Evolutionary conservation across 495 filamentous ascomycete genomes (phyloP).

Genomic region (Penicillium maclennaniae): DNA sequence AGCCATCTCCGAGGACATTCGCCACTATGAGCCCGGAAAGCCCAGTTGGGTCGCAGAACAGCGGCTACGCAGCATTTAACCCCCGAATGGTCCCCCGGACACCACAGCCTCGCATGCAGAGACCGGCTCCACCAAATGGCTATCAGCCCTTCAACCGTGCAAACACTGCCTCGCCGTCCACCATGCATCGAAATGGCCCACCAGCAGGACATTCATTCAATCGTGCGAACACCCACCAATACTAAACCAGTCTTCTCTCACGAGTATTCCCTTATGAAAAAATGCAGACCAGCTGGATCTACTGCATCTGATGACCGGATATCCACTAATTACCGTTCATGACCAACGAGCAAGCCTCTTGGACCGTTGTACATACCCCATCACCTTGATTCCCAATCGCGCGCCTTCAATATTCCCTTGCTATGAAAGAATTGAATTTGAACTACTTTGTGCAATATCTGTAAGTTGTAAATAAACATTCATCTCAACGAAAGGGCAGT

Average conservation of each 20-base stretch:
- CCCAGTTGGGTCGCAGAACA: slow-evolving; percentile 2
- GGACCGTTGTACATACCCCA: slow-evolving; percentile 22
- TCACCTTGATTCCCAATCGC: background rate
- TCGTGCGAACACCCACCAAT: slow-evolving; percentile 25
- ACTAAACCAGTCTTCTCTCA: slow-evolving; percentile 2
- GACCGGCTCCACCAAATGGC: slow-evolving; percentile 6
- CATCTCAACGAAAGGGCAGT: too few relatives aligned
- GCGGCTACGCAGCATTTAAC: slow-evolving; percentile 21
- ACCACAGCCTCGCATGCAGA: slow-evolving; percentile 11
- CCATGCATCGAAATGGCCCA: slow-evolving; percentile 22
- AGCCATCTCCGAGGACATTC: slow-evolving; percentile 8
- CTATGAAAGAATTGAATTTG: background rate
- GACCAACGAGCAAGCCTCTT: slow-evolving; percentile 20
- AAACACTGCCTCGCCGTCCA: slow-evolving; percentile 20
- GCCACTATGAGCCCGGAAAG: slow-evolving; percentile 11
- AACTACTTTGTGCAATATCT: too few relatives aligned
- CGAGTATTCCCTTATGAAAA: slow-evolving; percentile 9
- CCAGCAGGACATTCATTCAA: slow-evolving; percentile 22
- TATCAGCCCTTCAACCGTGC: slow-evolving; percentile 20
- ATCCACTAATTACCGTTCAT: slow-evolving; percentile 17
- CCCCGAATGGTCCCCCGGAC: slow-evolving; percentile 8
- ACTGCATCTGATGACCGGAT: slow-evolving; percentile 19
- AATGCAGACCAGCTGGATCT: slow-evolving; percentile 20
- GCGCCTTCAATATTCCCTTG: slow-evolving; percentile 1
- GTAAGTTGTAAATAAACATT: too few relatives aligned